A percentile compares a stretch with the other conserved stretches of the same genome.
Evolutionary conservation across 2,329 filamentous ascomycete genomes (phyloP).

Genomic region (Colletotrichum salicis): DNA sequence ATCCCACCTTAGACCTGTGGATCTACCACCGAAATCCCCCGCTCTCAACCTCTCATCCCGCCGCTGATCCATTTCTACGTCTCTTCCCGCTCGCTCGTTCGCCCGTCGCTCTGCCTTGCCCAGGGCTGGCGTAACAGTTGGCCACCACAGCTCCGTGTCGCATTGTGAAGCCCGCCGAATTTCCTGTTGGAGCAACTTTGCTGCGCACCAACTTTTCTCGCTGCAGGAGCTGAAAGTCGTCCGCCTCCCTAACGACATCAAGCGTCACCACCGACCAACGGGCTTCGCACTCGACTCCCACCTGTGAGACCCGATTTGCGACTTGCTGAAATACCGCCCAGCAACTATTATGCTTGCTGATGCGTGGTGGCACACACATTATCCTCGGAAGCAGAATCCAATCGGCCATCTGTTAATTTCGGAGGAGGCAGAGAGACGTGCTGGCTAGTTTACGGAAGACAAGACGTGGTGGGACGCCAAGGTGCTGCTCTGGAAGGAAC

Average conservation of each 20-base stretch:
- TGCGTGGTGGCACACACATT: constrained; percentile 24
- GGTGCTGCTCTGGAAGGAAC: constrained; percentile 12
- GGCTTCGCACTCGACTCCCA: constrained; percentile 2
- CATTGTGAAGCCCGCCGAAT: constrained; percentile 1
- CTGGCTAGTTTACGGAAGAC: constrained; percentile 19
- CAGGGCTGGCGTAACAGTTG: constrained; percentile 17
- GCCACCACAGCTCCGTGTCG: constrained; percentile 17
- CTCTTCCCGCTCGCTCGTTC: constrained; percentile 12
- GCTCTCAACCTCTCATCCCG: constrained; percentile 35
- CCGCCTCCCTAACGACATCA: background rate
- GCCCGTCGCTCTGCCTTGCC: constrained; percentile 14
- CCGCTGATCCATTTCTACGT: constrained; percentile 26
- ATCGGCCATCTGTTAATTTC: background rate
- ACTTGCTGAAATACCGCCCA: constrained; percentile 6
- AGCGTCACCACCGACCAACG: constrained; percentile 3
- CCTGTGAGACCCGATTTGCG: constrained; percentile 15
- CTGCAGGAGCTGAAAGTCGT: background rate
- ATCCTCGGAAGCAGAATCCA: constrained; percentile 7
- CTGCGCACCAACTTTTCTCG: constrained; percentile 3
- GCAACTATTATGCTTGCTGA: constrained; percentile 29
- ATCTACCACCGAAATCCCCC: constrained; percentile 34
- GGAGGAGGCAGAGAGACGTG: constrained; percentile 9
- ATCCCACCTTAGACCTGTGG: constrained; percentile 34
- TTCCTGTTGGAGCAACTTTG: constrained; percentile 2
- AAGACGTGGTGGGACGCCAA: constrained; percentile 31